A percentile compares a stretch with the other conserved stretches of the same genome.
phyloP scores from a whole-genome alignment of 306 rosid species.

The Parietaria judaica region DNA sequence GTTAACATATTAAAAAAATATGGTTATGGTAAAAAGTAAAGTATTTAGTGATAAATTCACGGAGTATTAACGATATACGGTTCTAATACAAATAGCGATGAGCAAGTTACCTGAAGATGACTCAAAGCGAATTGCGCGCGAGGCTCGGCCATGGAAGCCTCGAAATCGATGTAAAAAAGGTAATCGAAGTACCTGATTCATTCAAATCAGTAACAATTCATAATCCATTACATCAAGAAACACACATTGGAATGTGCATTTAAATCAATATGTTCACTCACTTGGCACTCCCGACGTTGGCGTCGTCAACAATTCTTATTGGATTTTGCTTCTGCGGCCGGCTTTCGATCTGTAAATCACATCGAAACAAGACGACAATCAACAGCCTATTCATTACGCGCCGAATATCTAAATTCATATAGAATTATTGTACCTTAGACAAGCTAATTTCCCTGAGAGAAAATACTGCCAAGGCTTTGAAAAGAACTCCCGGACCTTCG shows the following conservation, averaged over 20 bases:
- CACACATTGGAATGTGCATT: no score
- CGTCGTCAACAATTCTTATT: constrained; percentile 61
- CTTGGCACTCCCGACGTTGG: constrained; percentile 72
- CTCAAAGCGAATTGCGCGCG: constrained; percentile 72
- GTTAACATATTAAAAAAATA: not conserved
- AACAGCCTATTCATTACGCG: not conserved
- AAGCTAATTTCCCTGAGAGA: constrained; percentile 65
- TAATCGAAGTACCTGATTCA: constrained; percentile 74
- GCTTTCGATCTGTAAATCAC: constrained; percentile 66
- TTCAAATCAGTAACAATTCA: not conserved
- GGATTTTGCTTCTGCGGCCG: constrained; percentile 71
- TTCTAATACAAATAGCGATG: constrained; percentile 1
- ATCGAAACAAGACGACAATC: constrained; percentile 12
- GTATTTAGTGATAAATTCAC: not conserved
- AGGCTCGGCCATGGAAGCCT: constrained; percentile 86
- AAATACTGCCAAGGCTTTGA: constrained; percentile 85
- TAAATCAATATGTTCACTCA: constrained; percentile 31
- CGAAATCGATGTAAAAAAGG: constrained; percentile 79
- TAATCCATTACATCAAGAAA: not conserved
- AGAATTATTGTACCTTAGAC: constrained; percentile 43
- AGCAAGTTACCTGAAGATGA: constrained; percentile 59
- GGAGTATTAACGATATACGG: not conserved
- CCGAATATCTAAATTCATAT: not conserved
- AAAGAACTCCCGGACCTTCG: constrained; percentile 83
- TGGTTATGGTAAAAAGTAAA: not conserved